Conservation (phyloP, 2,329 filamentous ascomycete species). For the Exophiala oligosperma region DNA sequence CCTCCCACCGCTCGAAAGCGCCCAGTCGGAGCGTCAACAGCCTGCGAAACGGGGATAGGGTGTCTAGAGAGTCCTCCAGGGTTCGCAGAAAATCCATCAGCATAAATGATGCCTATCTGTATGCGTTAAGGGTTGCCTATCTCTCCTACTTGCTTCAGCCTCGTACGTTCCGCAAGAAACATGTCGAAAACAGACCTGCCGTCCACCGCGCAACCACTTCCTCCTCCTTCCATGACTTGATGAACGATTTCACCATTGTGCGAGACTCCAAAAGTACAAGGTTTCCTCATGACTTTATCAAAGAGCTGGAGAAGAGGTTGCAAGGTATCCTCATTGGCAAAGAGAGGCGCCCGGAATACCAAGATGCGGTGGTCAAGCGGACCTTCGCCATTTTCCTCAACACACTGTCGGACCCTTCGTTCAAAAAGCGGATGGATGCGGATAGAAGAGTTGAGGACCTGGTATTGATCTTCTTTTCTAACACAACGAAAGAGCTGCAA, state of each 20-base stretch:
- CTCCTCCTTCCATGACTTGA: constrained; percentile 73
- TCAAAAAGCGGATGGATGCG: constrained; percentile 89
- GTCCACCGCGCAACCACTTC: constrained; percentile 63
- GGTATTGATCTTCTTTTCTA: constrained; percentile 93
- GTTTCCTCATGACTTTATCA: constrained; percentile 71
- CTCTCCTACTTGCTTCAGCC: constrained; percentile 92
- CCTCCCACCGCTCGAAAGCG: constrained; percentile 46
- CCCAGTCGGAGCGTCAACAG: constrained; percentile 49
- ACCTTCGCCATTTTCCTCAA: constrained; percentile 95
- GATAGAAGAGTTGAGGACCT: constrained; percentile 90
- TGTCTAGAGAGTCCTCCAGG: constrained; percentile 44
- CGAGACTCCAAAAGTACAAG: constrained; percentile 68
- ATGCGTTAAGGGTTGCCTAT: constrained; percentile 85
- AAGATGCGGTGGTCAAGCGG: constrained; percentile 85
- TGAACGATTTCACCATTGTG: constrained; percentile 78
- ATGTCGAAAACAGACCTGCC: constrained; percentile 64
- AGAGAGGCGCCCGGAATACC: constrained; percentile 83
- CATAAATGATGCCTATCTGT: constrained; percentile 82
- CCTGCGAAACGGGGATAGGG: constrained; percentile 43
- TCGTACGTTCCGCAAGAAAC: constrained; percentile 84
- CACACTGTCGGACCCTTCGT: constrained; percentile 82
- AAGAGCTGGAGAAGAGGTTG: constrained; percentile 73
- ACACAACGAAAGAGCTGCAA: constrained; percentile 85
- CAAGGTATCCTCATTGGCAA: constrained; percentile 77
- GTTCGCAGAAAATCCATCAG: constrained; percentile 45